Evolutionary conservation across 169 alveolate genomes (phyloP).

Genomic region (Cryptosporidium canis): DNA sequence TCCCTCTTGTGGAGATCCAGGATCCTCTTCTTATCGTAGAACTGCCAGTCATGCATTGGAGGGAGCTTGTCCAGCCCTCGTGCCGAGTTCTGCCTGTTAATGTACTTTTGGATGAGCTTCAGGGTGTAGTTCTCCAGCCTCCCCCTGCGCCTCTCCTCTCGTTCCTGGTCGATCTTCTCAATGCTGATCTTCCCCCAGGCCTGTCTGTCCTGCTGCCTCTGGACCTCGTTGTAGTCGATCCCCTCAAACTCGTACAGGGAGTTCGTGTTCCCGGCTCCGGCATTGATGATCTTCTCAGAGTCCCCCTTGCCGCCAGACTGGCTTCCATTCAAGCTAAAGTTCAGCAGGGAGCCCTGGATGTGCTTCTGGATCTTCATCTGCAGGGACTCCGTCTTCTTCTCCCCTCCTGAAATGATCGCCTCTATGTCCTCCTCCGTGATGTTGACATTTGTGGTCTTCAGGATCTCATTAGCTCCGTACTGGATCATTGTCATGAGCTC

Average conservation of each 20-base stretch:
- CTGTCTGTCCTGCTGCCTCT: constrained; percentile 76
- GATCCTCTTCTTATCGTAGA: constrained; percentile 75
- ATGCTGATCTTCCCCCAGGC: constrained; percentile 70
- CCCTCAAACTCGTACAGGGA: constrained; percentile 82
- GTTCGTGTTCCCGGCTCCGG: constrained; percentile 31
- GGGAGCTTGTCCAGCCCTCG: constrained; percentile 82
- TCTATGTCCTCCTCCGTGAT: constrained; percentile 86
- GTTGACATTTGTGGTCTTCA: constrained; percentile 80
- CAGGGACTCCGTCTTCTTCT: constrained; percentile 72
- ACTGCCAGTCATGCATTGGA: constrained; percentile 80
- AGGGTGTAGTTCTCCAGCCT: constrained; percentile 73
- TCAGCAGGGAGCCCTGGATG: constrained; percentile 79
- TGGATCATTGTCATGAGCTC: constrained; percentile 87
- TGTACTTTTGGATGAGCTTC: constrained; percentile 74
- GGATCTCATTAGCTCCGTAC: constrained; percentile 89
- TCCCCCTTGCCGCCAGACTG: constrained; percentile 8
- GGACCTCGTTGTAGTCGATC: constrained; percentile 78
- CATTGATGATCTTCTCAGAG: constrained; percentile 3
- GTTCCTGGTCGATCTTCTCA: constrained; percentile 79
- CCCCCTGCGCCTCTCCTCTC: constrained; percentile 78
- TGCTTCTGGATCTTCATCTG: constrained; percentile 79
- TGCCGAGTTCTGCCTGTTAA: constrained; percentile 74
- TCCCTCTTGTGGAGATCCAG: constrained; percentile 78
- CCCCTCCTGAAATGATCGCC: constrained; percentile 76
- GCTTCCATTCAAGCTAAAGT: constrained; percentile 72